These are phyloP conservation scores for Moesziomyces parantarcticus DNA, from an alignment of 1,284 basidiomycete species.

Conservation along the genomic window DNA sequence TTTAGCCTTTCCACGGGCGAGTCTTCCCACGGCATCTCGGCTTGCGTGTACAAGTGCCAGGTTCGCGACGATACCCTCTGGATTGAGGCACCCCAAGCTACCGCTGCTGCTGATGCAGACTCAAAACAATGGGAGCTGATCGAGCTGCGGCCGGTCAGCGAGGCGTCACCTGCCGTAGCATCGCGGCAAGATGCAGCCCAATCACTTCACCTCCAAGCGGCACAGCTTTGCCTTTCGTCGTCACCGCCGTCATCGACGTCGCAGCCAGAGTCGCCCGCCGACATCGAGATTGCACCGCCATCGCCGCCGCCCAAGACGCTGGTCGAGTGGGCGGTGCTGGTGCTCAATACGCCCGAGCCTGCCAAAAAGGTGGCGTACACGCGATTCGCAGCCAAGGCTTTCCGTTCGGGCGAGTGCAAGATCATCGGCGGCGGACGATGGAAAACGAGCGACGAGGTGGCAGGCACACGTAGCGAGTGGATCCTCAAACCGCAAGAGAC, in stretches of 20 bases:
- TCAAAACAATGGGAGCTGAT: slow-evolving; percentile 76
- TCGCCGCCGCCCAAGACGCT: slow-evolving; percentile 70
- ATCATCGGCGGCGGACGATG: slow-evolving; percentile 72
- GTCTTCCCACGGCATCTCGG: slow-evolving; percentile 79
- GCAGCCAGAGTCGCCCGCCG: not conserved
- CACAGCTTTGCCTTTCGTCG: slow-evolving; percentile 33
- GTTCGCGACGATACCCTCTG: slow-evolving; percentile 69
- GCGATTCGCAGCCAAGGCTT: slow-evolving; percentile 76
- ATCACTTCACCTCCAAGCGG: slow-evolving; percentile 26
- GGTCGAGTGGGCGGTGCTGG: slow-evolving; percentile 80
- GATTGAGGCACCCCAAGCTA: slow-evolving; percentile 50
- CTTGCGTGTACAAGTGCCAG: slow-evolving; percentile 80
- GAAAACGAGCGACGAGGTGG: slow-evolving; percentile 14
- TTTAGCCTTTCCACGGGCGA: slow-evolving; percentile 78
- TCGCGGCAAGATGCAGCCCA: slow-evolving; percentile 30
- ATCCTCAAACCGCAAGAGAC: slow-evolving; percentile 41
- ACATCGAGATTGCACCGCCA: slow-evolving; percentile 25
- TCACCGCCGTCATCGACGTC: slow-evolving; percentile 55
- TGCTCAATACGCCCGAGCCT: slow-evolving; percentile 78
- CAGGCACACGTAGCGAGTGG: slow-evolving; percentile 31
- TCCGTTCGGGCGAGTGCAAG: slow-evolving; percentile 76
- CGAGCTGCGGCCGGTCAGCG: slow-evolving; percentile 81
- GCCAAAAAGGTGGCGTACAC: slow-evolving; percentile 79
- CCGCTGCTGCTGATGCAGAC: not conserved
- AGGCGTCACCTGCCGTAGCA: slow-evolving; percentile 69